Conservation (phyloP, 441 rosid genomes). For the Populus hybrid region DNA sequence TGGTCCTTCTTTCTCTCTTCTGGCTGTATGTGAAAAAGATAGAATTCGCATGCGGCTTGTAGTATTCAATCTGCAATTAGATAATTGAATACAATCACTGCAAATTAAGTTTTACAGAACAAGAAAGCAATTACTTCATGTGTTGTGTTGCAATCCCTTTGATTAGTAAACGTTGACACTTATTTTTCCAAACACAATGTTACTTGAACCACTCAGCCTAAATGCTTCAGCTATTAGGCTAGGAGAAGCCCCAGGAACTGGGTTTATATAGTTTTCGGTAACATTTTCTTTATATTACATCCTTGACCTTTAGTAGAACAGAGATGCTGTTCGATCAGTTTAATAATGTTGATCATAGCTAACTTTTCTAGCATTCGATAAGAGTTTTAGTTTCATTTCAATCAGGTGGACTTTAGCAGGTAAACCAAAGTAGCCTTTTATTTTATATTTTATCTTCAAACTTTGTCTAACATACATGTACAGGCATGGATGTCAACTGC, state of each 20-base stretch:
- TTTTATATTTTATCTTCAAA: neutral
- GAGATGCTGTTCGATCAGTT: neutral
- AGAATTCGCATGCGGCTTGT: neutral
- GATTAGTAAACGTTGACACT: neutral
- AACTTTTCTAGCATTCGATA: neutral
- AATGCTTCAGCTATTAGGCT: neutral
- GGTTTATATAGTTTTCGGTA: neutral
- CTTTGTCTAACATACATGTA: constrained; percentile 1
- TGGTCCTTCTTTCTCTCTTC: neutral
- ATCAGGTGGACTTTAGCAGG: neutral
- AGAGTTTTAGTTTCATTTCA: neutral
- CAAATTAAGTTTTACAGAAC: neutral
- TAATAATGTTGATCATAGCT: neutral
- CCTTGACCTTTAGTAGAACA: neutral
- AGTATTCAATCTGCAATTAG: neutral
- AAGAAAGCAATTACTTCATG: neutral
- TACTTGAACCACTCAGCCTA: neutral
- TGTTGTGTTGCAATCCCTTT: neutral
- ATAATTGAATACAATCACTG: neutral
- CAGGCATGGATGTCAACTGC: constrained; percentile 92
- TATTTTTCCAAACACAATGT: neutral
- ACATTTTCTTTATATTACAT: neutral
- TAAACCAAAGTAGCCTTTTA: neutral
- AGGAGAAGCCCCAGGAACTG: neutral
- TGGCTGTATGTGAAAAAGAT: neutral